phyloP scores from a whole-genome alignment of 208 protist species.

The Giardia duodenalis region DNA sequence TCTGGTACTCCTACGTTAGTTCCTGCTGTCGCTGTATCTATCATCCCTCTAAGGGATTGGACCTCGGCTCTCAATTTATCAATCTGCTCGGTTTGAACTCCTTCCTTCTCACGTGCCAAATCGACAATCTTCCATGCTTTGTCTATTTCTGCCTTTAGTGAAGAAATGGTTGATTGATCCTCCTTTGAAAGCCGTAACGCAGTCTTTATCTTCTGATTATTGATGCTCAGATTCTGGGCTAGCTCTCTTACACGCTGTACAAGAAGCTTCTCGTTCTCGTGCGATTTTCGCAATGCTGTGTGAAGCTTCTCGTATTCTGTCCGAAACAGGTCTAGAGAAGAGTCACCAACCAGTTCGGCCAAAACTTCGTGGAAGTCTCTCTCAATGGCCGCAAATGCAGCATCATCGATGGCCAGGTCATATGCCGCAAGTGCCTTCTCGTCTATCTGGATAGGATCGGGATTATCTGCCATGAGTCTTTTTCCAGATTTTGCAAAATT shows the following conservation, averaged over 20 bases:
- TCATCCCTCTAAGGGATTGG: constrained; percentile 53
- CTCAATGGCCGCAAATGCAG: constrained; percentile 21
- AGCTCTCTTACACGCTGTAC: constrained; percentile 73
- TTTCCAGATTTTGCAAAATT: no score
- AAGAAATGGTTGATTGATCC: constrained; percentile 74
- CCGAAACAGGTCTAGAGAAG: constrained; percentile 67
- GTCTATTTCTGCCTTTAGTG: constrained; percentile 76
- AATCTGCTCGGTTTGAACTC: constrained; percentile 73
- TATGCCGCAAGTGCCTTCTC: neutral
- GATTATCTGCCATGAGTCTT: neutral
- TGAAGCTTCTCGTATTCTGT: constrained; percentile 90
- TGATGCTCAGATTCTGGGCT: constrained; percentile 71
- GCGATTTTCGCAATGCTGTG: constrained; percentile 69
- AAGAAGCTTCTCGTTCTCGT: constrained; percentile 83
- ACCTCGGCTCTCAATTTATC: constrained; percentile 75
- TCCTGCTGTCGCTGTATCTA: neutral
- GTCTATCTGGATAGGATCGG: neutral
- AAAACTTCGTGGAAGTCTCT: constrained; percentile 34
- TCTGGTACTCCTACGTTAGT: neutral
- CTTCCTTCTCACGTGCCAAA: constrained; percentile 77
- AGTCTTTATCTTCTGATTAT: constrained; percentile 78
- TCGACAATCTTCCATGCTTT: constrained; percentile 78
- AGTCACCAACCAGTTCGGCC: constrained; percentile 34
- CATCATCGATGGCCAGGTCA: constrained; percentile 20
- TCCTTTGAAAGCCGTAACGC: constrained; percentile 78